Evolutionary conservation across 306 rosid genomes (phyloP).

Genomic region (Fagus crenata): DNA sequence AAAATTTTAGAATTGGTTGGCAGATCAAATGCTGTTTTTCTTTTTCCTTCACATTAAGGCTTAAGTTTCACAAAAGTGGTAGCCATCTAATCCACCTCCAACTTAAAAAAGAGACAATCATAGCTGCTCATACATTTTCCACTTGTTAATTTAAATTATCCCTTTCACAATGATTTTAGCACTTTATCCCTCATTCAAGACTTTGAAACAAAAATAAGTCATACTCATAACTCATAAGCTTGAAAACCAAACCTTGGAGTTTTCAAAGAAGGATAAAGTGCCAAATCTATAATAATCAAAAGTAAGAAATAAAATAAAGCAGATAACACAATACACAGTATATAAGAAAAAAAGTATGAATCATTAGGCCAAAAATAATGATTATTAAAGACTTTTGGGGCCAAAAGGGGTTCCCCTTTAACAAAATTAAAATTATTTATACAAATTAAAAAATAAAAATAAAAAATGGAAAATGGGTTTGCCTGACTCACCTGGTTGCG

Average conservation of each 20-base stretch:
- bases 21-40: too few species aligned
- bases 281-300: conserved; percentile 28
- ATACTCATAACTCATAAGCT: conserved; percentile 21
- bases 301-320: conserved; percentile 36
- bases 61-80: neutral
- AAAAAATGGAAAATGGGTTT: conserved; percentile 17
- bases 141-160: conserved; percentile 3
- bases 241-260: conserved; percentile 31
- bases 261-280: conserved; percentile 45
- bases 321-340: conserved; percentile 21
- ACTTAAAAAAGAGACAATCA: neutral
- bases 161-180: conserved; percentile 21
- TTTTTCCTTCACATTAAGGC: neutral
- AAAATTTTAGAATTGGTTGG: too few species aligned
- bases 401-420: conserved; percentile 45
- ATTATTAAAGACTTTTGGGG: conserved; percentile 33
- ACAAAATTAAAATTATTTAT: neutral
- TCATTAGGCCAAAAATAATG: conserved; percentile 42
- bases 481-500: conserved; percentile 1
- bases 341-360: conserved; percentile 35
- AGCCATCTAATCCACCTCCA: neutral
- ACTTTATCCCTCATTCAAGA: conserved; percentile 31
- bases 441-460: neutral
- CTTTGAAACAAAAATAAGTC: conserved; percentile 9
- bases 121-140: neutral